A percentile compares a stretch with the other conserved stretches of the same genome.
These are phyloP conservation scores for Leishmania braziliensis DNA, from an alignment of 208 protist species.

Conservation along the genomic window DNA sequence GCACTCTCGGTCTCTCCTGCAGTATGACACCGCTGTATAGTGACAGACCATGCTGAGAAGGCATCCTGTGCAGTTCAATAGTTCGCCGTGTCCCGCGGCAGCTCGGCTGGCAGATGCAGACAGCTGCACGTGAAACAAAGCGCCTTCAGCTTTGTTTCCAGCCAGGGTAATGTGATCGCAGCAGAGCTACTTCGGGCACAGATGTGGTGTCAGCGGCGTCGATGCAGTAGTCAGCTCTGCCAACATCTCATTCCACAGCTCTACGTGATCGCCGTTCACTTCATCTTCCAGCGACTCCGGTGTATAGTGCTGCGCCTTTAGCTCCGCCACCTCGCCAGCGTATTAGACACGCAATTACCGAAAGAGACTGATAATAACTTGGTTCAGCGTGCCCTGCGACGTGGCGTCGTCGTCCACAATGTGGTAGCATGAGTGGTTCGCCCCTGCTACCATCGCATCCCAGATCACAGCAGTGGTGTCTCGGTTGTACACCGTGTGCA, in stretches of 20 bases:
- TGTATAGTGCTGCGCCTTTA: conserved; percentile 52
- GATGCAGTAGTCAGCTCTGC: conserved; percentile 62
- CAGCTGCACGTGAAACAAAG: conserved; percentile 46
- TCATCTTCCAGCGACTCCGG: conserved; percentile 80
- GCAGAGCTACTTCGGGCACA: conserved; percentile 90
- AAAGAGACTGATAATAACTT: conserved; percentile 81
- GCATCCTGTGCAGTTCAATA: conserved; percentile 37
- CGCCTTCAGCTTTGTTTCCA: conserved; percentile 52
- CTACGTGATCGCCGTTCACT: conserved; percentile 57
- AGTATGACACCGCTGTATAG: neutral
- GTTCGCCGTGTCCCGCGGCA: conserved; percentile 33
- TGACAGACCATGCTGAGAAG: conserved; percentile 30
- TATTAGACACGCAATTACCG: conserved; percentile 3
- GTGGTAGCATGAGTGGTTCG: conserved; percentile 77
- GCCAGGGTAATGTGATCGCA: conserved; percentile 85
- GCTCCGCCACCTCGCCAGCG: neutral
- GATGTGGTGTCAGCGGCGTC: conserved; percentile 88
- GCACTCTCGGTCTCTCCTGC: neutral
- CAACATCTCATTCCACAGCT: conserved; percentile 87
- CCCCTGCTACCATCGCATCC: conserved; percentile 46
- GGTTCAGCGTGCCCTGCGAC: conserved; percentile 83
- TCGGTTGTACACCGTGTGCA: conserved; percentile 94
- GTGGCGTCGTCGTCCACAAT: conserved; percentile 92
- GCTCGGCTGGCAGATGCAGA: conserved; percentile 37
- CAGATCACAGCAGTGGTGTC: conserved; percentile 89